phyloP scores from a whole-genome alignment of 192 early-diverging fungal genomes.

The Coemansia sp. region DNA sequence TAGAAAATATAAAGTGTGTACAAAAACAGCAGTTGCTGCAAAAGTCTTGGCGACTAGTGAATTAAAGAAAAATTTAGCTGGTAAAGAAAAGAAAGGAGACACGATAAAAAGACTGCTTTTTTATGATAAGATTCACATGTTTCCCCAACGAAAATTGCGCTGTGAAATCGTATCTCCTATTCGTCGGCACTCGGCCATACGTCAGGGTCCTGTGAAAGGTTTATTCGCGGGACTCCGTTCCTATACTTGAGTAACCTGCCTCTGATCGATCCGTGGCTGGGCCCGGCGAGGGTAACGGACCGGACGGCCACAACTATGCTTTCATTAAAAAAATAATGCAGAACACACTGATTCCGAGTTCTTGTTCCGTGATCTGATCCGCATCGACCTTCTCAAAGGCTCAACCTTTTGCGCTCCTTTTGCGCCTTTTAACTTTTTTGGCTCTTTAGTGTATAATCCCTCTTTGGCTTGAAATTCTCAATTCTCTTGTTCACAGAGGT shows the following conservation, averaged over 20 bases:
- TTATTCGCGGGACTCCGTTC: too few relatives aligned
- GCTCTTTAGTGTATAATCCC: too few relatives aligned
- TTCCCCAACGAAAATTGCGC: constrained; percentile 1
- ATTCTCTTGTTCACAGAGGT: background rate
- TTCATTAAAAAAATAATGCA: too few relatives aligned
- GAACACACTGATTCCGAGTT: too few relatives aligned
- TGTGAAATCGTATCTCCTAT: background rate
- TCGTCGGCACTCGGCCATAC: too few relatives aligned
- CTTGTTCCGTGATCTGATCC: too few relatives aligned
- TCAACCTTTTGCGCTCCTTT: background rate
- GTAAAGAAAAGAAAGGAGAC: background rate
- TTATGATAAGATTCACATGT: background rate
- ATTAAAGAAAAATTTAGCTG: constrained; percentile 4
- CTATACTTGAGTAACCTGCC: too few relatives aligned
- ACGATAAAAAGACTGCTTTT: background rate
- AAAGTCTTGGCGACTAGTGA: background rate
- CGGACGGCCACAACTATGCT: too few relatives aligned
- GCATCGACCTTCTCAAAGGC: too few relatives aligned
- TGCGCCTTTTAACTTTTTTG: background rate
- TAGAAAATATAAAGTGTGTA: background rate
- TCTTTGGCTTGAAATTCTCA: background rate
- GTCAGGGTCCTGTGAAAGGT: too few relatives aligned
- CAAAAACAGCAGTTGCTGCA: background rate
- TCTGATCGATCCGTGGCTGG: too few relatives aligned
- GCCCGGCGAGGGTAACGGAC: too few relatives aligned